Evolutionary conservation across 2,329 filamentous ascomycete species (phyloP).

Genomic region (Plenodomus tracheiphilus): DNA sequence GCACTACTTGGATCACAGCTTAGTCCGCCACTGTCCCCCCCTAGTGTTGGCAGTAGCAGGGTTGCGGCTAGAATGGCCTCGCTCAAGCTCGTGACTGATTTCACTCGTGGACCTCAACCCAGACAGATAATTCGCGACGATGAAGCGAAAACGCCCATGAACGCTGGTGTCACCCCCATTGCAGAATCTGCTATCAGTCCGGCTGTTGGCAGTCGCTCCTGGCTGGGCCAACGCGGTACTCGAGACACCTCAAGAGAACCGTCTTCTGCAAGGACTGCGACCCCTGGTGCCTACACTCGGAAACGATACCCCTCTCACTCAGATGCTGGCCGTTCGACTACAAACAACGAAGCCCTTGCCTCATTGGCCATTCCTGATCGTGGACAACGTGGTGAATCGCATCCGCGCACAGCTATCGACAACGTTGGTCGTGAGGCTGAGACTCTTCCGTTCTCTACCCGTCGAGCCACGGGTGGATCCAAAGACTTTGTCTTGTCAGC

Average conservation of each 20-base stretch:
- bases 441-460: conserved; percentile 41
- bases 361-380: conserved; percentile 42
- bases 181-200: conserved; percentile 70
- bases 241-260: conserved; percentile 46
- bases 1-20: conserved; percentile 58
- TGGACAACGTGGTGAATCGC: conserved; percentile 33
- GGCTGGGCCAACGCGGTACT: conserved; percentile 40
- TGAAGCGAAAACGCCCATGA: conserved; percentile 72
- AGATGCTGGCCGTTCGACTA: conserved; percentile 35
- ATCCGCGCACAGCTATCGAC: conserved; percentile 40
- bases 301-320: conserved; percentile 62
- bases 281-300: conserved; percentile 67
- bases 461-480: conserved; percentile 57
- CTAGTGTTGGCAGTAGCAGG: conserved; percentile 58
- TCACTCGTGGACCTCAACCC: conserved; percentile 56
- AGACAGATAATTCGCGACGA: conserved; percentile 69
- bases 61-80: conserved; percentile 77
- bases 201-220: conserved; percentile 52
- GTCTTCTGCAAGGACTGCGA: conserved; percentile 55
- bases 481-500: conserved; percentile 53
- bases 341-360: conserved; percentile 38
- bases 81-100: conserved; percentile 89
- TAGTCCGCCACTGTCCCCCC: conserved; percentile 75
- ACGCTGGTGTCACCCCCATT: conserved; percentile 83
- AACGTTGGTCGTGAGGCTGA: conserved; percentile 49